Conservation (phyloP, 139 green algal genomes). For the Micromonas pusilla region DNA sequence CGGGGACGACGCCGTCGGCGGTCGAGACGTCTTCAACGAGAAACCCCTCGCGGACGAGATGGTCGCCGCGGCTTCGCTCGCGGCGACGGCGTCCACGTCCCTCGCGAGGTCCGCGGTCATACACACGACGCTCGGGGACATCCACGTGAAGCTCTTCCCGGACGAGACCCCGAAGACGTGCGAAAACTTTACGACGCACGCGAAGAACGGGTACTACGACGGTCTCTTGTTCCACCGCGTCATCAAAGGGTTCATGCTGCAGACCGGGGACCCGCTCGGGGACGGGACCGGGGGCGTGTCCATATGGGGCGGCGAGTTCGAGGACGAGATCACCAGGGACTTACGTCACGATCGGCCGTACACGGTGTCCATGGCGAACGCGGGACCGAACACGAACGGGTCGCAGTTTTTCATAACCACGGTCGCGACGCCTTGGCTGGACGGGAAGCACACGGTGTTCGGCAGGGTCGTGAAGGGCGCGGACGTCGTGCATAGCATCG, state of each 20-base stretch:
- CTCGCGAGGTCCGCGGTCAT: slow-evolving; percentile 39
- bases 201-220: slow-evolving; percentile 90
- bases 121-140: slow-evolving; percentile 74
- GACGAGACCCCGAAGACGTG: slow-evolving; percentile 91
- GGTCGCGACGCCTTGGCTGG: slow-evolving; percentile 74
- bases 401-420: slow-evolving; percentile 87
- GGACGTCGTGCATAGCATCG: slow-evolving; percentile 87
- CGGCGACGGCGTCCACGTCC: neutral
- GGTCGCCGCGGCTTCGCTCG: slow-evolving; percentile 17
- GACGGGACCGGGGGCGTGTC: slow-evolving; percentile 92
- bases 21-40: slow-evolving; percentile 95
- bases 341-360: slow-evolving; percentile 74
- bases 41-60: slow-evolving; percentile 52
- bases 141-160: slow-evolving; percentile 82
- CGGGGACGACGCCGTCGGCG: slow-evolving; percentile 59
- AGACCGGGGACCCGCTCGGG: slow-evolving; percentile 70
- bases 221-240: slow-evolving; percentile 89
- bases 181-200: slow-evolving; percentile 96
- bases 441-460: slow-evolving; percentile 69
- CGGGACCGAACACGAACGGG: slow-evolving; percentile 63
- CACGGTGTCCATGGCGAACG: slow-evolving; percentile 81
- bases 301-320: slow-evolving; percentile 96
- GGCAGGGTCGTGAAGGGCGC: slow-evolving; percentile 62
- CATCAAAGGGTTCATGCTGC: slow-evolving; percentile 98
- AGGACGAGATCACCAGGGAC: slow-evolving; percentile 85